Conservation (phyloP, 1,139 yeast genomes). For the Taphrina wiesneri region DNA sequence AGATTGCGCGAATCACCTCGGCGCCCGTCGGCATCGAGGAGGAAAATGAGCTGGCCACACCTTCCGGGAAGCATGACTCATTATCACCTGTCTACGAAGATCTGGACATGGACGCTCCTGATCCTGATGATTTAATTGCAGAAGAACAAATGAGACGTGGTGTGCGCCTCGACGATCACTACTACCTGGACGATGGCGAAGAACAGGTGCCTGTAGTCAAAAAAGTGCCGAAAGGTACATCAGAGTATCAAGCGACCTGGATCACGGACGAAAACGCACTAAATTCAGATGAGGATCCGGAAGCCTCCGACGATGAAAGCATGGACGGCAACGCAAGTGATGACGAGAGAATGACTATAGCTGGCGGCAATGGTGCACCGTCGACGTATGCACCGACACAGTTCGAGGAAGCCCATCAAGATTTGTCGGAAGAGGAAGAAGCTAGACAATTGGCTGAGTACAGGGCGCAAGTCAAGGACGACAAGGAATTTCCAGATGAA, state of each 20-base stretch:
- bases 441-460: slow-evolving; percentile 68
- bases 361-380: slow-evolving; percentile 42
- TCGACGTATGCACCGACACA: slow-evolving; percentile 51
- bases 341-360: slow-evolving; percentile 43
- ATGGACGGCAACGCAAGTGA: slow-evolving; percentile 41
- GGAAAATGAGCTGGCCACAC: slow-evolving; percentile 44
- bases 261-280: slow-evolving; percentile 60
- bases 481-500: slow-evolving; percentile 94
- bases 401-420: slow-evolving; percentile 66
- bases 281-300: slow-evolving; percentile 52
- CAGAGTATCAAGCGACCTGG: slow-evolving; percentile 95
- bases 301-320: slow-evolving; percentile 46
- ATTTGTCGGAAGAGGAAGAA: slow-evolving; percentile 79
- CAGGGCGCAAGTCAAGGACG: slow-evolving; percentile 68
- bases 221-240: slow-evolving; percentile 80
- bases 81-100: slow-evolving; percentile 52
- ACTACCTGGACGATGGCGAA: slow-evolving; percentile 55
- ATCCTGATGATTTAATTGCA: slow-evolving; percentile 50
- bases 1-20: slow-evolving; percentile 65
- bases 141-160: slow-evolving; percentile 50
- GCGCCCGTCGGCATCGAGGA: slow-evolving; percentile 40
- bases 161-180: slow-evolving; percentile 71
- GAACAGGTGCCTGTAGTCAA: slow-evolving; percentile 45
- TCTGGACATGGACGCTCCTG: slow-evolving; percentile 53
- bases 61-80: slow-evolving; percentile 62